Evolutionary conservation across 805 yeast genomes (phyloP), one percentile per base, ranked within the genome.

Genomic region (Metschnikowia cubensis): DNA sequence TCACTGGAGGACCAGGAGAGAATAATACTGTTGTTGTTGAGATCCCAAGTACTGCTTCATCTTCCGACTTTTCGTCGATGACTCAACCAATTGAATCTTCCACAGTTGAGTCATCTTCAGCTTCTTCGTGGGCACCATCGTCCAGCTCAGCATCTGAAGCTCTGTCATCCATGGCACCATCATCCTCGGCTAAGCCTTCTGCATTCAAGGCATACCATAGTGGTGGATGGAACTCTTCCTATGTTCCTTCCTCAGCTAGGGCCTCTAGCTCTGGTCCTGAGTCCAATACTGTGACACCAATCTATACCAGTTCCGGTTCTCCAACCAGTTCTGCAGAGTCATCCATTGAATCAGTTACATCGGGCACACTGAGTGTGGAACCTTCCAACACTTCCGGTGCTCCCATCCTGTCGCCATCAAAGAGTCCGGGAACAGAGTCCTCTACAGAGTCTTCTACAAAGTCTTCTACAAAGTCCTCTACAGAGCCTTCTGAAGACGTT

Each of bases 141-240:
- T 22, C 42, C 5, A 7, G 7, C 5, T 7, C 22, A 21, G 22
- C 22, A 21, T 21, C 22, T 21, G 22, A 21, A 1, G 22, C 25
- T 22, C 25, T 22, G 25, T 22, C 25, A 6, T 22, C 25, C 13
- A 15, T 35, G 37, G 17, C n/a, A n/a, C n/a, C 20, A 18, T 35
- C 37, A 6, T 22, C 33, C n/a, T 39, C 22, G n/a, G 22, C 11
- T 11, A 11, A 22, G 14, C 42, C 33, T 15, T 39, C 42, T n/a
- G 14, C 33, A n/a, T 39, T 18, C n/a, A 39, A 22, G 33, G 20
- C 32, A n/a, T 22, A 39, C 20, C 42, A 39, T 5, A 39, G 33
- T n/a, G 29, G 33, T 22, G 42, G 42, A 11, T 39, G 42, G 42
- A 39, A 39, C 33, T 39, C 42, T 15, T 39, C 42, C 15, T 35